A percentile compares a stretch with the other conserved stretches of the same genome.
Evolutionary conservation across 1,139 yeast species (phyloP).

Genomic region (Zygosaccharomyces pseudobailii): DNA sequence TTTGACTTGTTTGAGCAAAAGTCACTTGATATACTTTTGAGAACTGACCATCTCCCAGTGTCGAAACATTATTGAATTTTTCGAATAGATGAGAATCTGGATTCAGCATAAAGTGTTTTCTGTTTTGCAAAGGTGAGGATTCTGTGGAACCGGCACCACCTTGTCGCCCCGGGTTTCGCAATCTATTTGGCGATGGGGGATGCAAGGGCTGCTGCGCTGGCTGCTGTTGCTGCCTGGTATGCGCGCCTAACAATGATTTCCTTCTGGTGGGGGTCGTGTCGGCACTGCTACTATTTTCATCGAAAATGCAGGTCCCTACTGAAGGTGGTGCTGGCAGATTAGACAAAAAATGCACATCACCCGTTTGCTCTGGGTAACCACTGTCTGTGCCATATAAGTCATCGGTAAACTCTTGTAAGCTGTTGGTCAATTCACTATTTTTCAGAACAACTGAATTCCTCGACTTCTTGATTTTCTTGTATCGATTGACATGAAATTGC

Average conservation of each 20-base stretch:
- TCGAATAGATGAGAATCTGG: slow-evolving; percentile 48
- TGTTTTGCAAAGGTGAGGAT: slow-evolving; percentile 13
- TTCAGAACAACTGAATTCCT: slow-evolving; percentile 32
- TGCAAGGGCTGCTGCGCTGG: neutral
- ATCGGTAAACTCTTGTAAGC: slow-evolving; percentile 34
- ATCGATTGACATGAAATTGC: slow-evolving; percentile 15
- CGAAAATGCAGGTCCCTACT: neutral
- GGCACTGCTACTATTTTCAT: slow-evolving; percentile 10
- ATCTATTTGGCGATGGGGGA: neutral
- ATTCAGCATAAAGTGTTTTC: slow-evolving; percentile 35
- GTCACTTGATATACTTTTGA: slow-evolving; percentile 79
- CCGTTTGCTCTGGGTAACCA: slow-evolving; percentile 10
- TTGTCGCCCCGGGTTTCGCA: neutral
- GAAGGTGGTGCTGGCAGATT: slow-evolving; percentile 10
- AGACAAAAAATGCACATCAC: slow-evolving; percentile 12
- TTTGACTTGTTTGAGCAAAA: slow-evolving; percentile 49
- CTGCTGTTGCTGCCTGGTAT: neutral
- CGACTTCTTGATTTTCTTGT: slow-evolving; percentile 26
- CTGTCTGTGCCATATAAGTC: slow-evolving; percentile 33
- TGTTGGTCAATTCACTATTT: slow-evolving; percentile 30
- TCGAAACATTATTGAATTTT: slow-evolving; percentile 66
- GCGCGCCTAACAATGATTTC: slow-evolving; percentile 12
- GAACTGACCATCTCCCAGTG: slow-evolving; percentile 83
- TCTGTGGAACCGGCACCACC: neutral
- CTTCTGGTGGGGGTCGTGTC: slow-evolving; percentile 24